Base-by-base conservation (phyloP, 78 protist genomes). In the Chrysochromulina tobinii region DNA sequence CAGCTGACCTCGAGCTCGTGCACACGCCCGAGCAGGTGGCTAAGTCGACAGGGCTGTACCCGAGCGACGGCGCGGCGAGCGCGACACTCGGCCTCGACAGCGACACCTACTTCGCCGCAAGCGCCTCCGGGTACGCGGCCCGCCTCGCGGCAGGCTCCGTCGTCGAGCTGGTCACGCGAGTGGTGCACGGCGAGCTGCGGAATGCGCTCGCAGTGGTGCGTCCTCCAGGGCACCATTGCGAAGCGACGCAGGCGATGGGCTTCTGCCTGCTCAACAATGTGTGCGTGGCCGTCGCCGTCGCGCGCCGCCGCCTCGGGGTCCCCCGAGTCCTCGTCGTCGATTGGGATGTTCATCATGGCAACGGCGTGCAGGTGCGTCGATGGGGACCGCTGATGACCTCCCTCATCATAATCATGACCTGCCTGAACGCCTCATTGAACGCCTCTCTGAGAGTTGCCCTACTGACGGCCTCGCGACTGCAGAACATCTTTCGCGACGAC, bases 261-360 rank as follows among this genome's bases (percentile, higher is more conserved):
- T 81, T 81, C 87, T 81, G 87, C 87, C 87, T 81, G 38, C 89
- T 92, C 59, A 87, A 87, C 73, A 92, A 92, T 68, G 91, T 92
- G 12, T 58, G 88, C 53, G 54, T 92, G 25, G 89, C 91, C 38
- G 87, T 68, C 2, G 64, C 66, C 9, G 59, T 55, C 57, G 84
- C 83, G 14, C 86, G 54, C 2, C 12, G 1, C 64, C 69, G 69
- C 3, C 75, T n/a, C 21, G 90, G 90, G n/a, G 18, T 86, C 25
- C 3, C 8, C 55, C 53, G 53, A 17, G 72, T 77, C 15, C 50
- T 90, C 55, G n/a, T 90, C 77, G 58, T 77, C 4, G 79, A 90
- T 7, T 79, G 88, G 87, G 92, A 90, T 48, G 51, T 67, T 14
- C 81, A 77, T 64, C 68, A 81, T 51, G 87, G 87, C 66, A 50